Conservation (phyloP, 495 filamentous ascomycete genomes). For the Thermochaetoides thermophila region DNA sequence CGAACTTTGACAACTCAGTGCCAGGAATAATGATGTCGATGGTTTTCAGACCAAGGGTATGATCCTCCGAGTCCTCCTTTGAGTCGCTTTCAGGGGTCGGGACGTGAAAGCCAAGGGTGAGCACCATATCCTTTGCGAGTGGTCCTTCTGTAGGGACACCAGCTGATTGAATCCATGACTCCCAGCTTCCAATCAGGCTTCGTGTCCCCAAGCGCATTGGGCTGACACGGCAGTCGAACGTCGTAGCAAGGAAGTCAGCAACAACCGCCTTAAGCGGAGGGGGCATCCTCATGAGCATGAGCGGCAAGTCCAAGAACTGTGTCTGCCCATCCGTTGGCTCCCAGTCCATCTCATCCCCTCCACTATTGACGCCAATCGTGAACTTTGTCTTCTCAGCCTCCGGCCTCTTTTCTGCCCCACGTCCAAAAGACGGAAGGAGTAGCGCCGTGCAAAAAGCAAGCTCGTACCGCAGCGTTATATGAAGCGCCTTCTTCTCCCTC, state of each 20-base stretch:
- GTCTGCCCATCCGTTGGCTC: conserved; percentile 4
- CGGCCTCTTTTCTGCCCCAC: not conserved
- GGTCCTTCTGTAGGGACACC: conserved; percentile 8
- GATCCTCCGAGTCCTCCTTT: not conserved
- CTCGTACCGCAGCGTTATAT: conserved; percentile 27
- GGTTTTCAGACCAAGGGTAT: conserved; percentile 21
- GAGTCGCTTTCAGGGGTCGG: conserved; percentile 8
- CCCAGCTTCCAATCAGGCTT: conserved; percentile 24
- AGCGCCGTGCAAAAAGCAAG: conserved; percentile 24
- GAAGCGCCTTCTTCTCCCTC: conserved; percentile 12
- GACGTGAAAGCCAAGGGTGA: conserved; percentile 28
- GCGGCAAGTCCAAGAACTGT: conserved; percentile 23
- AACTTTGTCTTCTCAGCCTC: not conserved
- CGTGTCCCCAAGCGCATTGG: conserved; percentile 28
- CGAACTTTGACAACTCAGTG: conserved; percentile 17
- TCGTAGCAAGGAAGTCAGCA: conserved; percentile 27
- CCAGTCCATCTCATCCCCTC: conserved; percentile 1
- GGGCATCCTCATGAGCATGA: conserved; percentile 33
- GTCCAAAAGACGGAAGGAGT: conserved; percentile 20
- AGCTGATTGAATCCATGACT: conserved; percentile 24
- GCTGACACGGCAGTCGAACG: conserved; percentile 34
- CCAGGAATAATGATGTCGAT: conserved; percentile 30
- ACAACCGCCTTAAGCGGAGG: conserved; percentile 24
- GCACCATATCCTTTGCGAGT: conserved; percentile 22
- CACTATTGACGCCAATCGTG: conserved; percentile 1